A percentile compares a stretch with the other conserved stretches of the same genome.
Conservation (phyloP, 1,284 basidiomycete species). For the Marasmius sp. region DNA sequence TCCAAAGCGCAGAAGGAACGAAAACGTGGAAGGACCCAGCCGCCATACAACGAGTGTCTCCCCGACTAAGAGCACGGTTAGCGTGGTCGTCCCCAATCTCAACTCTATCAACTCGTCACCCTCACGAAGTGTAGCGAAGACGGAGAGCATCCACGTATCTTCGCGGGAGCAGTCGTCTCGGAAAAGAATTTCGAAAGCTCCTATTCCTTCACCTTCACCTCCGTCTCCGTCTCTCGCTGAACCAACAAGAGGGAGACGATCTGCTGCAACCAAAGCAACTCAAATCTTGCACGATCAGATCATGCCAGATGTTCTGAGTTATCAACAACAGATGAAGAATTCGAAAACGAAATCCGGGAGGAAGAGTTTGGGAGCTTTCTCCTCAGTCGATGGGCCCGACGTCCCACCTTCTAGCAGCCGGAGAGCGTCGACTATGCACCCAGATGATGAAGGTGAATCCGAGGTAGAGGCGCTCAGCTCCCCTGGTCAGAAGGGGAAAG, state of each 20-base stretch:
- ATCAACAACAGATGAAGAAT: constrained; percentile 58
- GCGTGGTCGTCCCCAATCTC: neutral
- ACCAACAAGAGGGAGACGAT: constrained; percentile 32
- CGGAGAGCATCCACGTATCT: constrained; percentile 8
- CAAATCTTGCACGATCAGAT: constrained; percentile 61
- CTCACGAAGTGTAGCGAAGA: neutral
- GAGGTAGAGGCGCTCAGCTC: constrained; percentile 17
- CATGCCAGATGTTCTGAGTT: constrained; percentile 75
- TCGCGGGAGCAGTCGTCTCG: neutral
- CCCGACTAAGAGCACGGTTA: neutral
- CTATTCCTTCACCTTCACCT: neutral
- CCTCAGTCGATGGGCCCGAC: constrained; percentile 14
- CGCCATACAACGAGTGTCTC: neutral
- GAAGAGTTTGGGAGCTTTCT: constrained; percentile 15
- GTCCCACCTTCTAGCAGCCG: constrained; percentile 12
- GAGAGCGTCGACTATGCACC: constrained; percentile 5
- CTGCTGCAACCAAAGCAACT: constrained; percentile 67
- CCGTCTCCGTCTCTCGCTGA: constrained; percentile 9
- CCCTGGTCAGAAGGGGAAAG: constrained; percentile 11
- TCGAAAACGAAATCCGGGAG: constrained; percentile 24
- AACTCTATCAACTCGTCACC: neutral
- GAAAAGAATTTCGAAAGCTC: neutral
- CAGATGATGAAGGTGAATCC: constrained; percentile 7
- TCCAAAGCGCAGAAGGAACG: neutral
- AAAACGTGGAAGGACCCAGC: neutral